Percentiles rank a stretch among this genome's conserved stretches.
These are phyloP conservation scores for Backusella parvicylindrica DNA, from an alignment of 192 early-diverging fungal genomes.

Conservation along the genomic window DNA sequence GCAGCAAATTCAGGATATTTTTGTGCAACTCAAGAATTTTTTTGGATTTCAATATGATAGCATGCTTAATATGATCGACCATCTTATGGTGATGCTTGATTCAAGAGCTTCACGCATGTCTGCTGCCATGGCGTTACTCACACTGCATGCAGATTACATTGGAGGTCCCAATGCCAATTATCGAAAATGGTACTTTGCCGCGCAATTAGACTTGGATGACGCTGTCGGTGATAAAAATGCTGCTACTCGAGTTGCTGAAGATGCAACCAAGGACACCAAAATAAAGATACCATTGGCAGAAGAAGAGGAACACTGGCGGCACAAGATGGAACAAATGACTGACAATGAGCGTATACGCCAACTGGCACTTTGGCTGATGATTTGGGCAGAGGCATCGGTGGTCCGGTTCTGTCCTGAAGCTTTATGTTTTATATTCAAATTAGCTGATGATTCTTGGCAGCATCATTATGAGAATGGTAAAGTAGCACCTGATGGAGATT, in stretches of 20 bases:
- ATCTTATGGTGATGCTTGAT: slow-evolving; percentile 76
- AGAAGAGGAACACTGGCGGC: slow-evolving; percentile 61
- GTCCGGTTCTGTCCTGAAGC: slow-evolving; percentile 72
- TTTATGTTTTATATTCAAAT: slow-evolving; percentile 79
- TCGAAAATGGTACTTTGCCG: slow-evolving; percentile 82
- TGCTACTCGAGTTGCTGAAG: slow-evolving; percentile 8
- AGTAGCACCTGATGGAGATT: slow-evolving; percentile 63
- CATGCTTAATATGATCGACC: slow-evolving; percentile 75
- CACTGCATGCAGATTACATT: slow-evolving; percentile 77
- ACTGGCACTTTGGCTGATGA: slow-evolving; percentile 67
- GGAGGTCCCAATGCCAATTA: slow-evolving; percentile 82
- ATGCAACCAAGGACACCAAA: not conserved
- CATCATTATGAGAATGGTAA: slow-evolving; percentile 47
- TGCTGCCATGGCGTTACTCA: slow-evolving; percentile 63
- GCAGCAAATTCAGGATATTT: slow-evolving; percentile 68
- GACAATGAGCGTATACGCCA: slow-evolving; percentile 68
- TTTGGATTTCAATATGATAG: slow-evolving; percentile 80
- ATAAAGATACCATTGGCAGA: slow-evolving; percentile 23
- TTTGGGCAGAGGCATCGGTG: slow-evolving; percentile 81
- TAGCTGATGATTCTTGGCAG: slow-evolving; percentile 59
- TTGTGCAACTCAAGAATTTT: slow-evolving; percentile 60
- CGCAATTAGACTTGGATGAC: slow-evolving; percentile 62
- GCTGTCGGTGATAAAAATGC: slow-evolving; percentile 34
- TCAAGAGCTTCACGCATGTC: slow-evolving; percentile 78
- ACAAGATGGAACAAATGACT: slow-evolving; percentile 67